A percentile compares a stretch with the other conserved stretches of the same genome.
Conservation (phyloP, 2,329 filamentous ascomycete genomes). For the Aspergillus sp. region DNA sequence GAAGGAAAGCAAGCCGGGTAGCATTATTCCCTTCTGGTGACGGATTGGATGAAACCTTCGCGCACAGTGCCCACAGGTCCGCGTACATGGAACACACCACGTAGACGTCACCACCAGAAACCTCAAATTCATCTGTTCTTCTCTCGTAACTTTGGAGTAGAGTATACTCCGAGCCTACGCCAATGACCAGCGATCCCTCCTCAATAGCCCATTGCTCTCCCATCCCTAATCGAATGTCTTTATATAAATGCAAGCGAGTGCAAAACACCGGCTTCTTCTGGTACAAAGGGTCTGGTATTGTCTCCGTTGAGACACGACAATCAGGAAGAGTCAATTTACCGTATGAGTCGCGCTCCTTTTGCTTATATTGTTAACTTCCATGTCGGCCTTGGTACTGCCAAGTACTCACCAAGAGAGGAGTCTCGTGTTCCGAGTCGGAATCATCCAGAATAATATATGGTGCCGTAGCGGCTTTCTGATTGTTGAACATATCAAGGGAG, state of each 20-base stretch:
- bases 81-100: constrained; percentile 33
- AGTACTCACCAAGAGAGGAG: constrained; percentile 15
- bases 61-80: constrained; percentile 37
- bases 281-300: constrained; percentile 5
- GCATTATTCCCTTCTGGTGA: constrained; percentile 1
- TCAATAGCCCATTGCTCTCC: constrained; percentile 28
- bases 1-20: constrained; percentile 28
- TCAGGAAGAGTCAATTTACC: not conserved
- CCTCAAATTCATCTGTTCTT: constrained; percentile 27
- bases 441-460: not conserved
- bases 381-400: not conserved
- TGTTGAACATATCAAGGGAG: not conserved
- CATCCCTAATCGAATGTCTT: constrained; percentile 25
- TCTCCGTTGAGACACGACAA: not conserved
- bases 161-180: constrained; percentile 26
- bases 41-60: constrained; percentile 23
- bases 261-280: constrained; percentile 21
- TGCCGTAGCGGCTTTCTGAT: constrained; percentile 1
- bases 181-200: constrained; percentile 32
- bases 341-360: not conserved
- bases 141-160: constrained; percentile 15
- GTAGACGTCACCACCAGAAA: constrained; percentile 29
- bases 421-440: constrained; percentile 12
- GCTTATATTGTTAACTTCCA: not conserved
- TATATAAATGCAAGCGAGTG: constrained; percentile 24